These are phyloP conservation scores for Coriaria nepalensis DNA, from an alignment of 306 rosid species.

Conservation along the genomic window DNA sequence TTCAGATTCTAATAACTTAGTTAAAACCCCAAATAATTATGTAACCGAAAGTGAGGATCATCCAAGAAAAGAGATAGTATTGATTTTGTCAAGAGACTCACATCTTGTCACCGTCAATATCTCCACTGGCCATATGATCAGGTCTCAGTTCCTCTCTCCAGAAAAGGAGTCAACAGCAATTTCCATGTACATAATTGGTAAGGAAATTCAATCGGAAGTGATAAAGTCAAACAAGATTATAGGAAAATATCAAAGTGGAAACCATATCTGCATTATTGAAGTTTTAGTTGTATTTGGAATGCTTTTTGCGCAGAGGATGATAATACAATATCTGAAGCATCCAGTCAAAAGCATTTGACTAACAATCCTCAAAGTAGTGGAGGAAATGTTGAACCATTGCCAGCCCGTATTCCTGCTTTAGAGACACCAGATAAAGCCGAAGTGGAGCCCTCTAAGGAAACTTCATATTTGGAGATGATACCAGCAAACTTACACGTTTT, in stretches of 20 bases:
- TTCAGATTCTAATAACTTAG: constrained; percentile 26
- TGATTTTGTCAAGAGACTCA: constrained; percentile 43
- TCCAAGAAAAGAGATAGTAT: constrained; percentile 30
- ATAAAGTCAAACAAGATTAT: too few relatives aligned
- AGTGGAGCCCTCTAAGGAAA: constrained; percentile 19
- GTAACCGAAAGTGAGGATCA: constrained; percentile 26
- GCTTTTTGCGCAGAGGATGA: constrained; percentile 37
- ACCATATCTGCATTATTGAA: background rate
- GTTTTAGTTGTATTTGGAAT: constrained; percentile 9
- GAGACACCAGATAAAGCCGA: constrained; percentile 30
- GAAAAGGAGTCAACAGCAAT: constrained; percentile 37
- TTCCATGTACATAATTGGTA: constrained; percentile 59
- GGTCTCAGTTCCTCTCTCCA: constrained; percentile 26
- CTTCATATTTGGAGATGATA: constrained; percentile 23
- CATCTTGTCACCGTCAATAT: constrained; percentile 36
- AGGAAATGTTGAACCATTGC: constrained; percentile 18
- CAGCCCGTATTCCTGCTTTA: constrained; percentile 28
- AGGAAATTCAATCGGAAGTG: constrained; percentile 18
- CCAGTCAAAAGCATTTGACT: constrained; percentile 21
- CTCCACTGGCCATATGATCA: constrained; percentile 36
- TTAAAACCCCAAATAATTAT: constrained; percentile 24
- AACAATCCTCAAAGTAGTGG: constrained; percentile 22
- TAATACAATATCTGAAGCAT: constrained; percentile 24
- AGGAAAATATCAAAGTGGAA: too few relatives aligned
- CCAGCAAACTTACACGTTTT: constrained; percentile 31